Percentiles rank a stretch among this genome's conserved stretches.
phyloP scores from a whole-genome alignment of 2,329 filamentous ascomycete genomes.

The Nemania sp. region DNA sequence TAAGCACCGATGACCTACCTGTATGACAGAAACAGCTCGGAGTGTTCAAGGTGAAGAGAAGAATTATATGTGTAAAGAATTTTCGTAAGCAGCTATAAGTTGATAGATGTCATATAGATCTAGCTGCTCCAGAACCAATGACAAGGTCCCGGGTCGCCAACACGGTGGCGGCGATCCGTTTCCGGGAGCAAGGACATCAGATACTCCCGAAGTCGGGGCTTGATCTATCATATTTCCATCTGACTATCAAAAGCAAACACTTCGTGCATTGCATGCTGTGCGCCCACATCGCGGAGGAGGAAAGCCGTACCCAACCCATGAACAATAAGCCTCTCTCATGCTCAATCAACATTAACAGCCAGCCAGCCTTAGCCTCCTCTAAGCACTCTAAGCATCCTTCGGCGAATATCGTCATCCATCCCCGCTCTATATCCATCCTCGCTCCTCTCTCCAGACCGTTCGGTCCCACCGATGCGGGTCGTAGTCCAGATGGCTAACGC shows the following conservation, averaged over 20 bases:
- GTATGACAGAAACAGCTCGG: too few species aligned
- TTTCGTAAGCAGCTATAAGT: too few species aligned
- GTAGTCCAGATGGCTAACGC: constrained; percentile 3
- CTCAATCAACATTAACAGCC: background rate
- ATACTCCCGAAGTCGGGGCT: constrained; percentile 16
- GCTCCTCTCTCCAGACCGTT: background rate
- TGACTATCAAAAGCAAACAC: too few species aligned
- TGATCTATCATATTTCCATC: too few species aligned
- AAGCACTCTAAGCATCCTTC: background rate
- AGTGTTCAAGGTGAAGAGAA: too few species aligned
- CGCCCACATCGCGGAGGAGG: too few species aligned
- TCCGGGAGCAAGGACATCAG: constrained; percentile 4
- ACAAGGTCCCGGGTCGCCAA: constrained; percentile 1
- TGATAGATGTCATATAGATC: too few species aligned
- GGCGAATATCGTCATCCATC: background rate
- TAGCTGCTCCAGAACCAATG: constrained; percentile 6
- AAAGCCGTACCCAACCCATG: too few species aligned
- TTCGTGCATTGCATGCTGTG: too few species aligned
- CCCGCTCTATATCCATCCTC: constrained; percentile 9
- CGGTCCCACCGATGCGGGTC: constrained; percentile 20
- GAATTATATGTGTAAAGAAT: background rate
- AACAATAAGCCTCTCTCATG: background rate
- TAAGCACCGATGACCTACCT: too few species aligned
- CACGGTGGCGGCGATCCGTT: constrained; percentile 15
- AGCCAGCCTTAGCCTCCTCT: background rate